phyloP scores from a whole-genome alignment of 306 rosid genomes.

The Pterocarpus santalinus region DNA sequence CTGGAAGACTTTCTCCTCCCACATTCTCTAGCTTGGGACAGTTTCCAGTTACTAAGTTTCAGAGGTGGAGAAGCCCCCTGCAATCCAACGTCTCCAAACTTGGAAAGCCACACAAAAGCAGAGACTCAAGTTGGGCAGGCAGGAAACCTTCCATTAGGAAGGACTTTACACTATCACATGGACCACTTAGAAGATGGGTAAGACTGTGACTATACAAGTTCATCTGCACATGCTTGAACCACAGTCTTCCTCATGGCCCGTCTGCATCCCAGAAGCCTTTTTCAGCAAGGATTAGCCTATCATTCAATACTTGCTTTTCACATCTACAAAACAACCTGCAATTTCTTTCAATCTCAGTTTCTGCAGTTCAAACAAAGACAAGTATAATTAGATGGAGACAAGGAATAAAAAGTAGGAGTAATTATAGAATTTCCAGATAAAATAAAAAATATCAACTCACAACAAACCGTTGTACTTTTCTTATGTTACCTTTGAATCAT shows the following conservation, averaged over 20 bases:
- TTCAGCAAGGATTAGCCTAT: constrained; percentile 78
- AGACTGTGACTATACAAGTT: not conserved
- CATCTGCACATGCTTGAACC: constrained; percentile 82
- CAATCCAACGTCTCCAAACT: not conserved
- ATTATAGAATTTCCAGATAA: not conserved
- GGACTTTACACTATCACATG: not conserved
- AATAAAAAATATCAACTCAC: constrained; percentile 25
- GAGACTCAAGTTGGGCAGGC: not conserved
- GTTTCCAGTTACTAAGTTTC: too few species aligned
- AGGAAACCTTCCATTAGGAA: not conserved
- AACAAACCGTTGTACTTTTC: not conserved
- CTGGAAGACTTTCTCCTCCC: not conserved
- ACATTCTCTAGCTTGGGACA: not conserved
- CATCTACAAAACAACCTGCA: not conserved
- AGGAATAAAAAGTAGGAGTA: not conserved
- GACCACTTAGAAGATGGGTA: not conserved
- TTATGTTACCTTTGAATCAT: constrained; percentile 63
- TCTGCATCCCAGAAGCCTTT: constrained; percentile 79
- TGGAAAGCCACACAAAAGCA: not conserved
- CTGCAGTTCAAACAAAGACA: constrained; percentile 53
- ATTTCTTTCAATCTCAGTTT: constrained; percentile 58
- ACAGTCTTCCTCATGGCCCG: constrained; percentile 65
- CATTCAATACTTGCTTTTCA: constrained; percentile 80
- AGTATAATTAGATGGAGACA: not conserved
- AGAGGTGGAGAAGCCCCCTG: not conserved